Evolutionary conservation across 768 basidiomycete species (phyloP).

Genomic region (Gloeophyllum trabeum): DNA sequence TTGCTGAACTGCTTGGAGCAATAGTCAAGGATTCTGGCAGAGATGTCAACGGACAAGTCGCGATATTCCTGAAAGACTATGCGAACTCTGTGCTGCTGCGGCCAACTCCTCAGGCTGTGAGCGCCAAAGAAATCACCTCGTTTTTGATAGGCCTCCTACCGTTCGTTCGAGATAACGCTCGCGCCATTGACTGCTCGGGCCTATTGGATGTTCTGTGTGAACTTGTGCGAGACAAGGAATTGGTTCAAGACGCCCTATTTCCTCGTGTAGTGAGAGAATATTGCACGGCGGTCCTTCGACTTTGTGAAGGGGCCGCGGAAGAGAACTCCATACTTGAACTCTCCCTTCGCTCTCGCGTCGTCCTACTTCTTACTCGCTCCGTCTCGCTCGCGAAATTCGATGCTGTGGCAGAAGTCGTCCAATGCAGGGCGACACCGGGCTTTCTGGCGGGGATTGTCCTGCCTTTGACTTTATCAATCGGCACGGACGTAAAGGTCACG

Average conservation of each 20-base stretch:
- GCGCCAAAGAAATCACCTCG: slow-evolving; percentile 34
- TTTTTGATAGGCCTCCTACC: slow-evolving; percentile 48
- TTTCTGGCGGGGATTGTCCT: slow-evolving; percentile 57
- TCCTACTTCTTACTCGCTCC: slow-evolving; percentile 21
- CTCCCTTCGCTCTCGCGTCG: slow-evolving; percentile 16
- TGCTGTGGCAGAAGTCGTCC: slow-evolving; percentile 44
- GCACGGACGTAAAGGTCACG: slow-evolving; percentile 34
- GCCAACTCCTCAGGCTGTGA: slow-evolving; percentile 19
- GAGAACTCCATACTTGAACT: slow-evolving; percentile 19
- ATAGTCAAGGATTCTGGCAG: slow-evolving; percentile 42
- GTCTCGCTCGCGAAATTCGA: slow-evolving; percentile 40
- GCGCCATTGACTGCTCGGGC: slow-evolving; percentile 43
- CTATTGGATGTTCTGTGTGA: slow-evolving; percentile 39
- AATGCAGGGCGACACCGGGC: slow-evolving; percentile 39
- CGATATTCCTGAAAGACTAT: slow-evolving; percentile 43
- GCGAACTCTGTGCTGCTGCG: slow-evolving; percentile 37
- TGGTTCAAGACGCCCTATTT: slow-evolving; percentile 33
- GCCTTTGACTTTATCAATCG: slow-evolving; percentile 45
- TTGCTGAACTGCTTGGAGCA: slow-evolving; percentile 42
- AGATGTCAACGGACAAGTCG: slow-evolving; percentile 26
- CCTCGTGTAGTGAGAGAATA: slow-evolving; percentile 21
- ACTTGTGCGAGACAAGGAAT: slow-evolving; percentile 31
- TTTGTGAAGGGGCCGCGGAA: slow-evolving; percentile 21
- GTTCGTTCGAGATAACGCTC: slow-evolving; percentile 37
- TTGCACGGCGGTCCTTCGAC: slow-evolving; percentile 23